These are phyloP conservation scores for Daldinia sp. DNA, from an alignment of 2,329 filamentous ascomycete species.

Conservation along the genomic window DNA sequence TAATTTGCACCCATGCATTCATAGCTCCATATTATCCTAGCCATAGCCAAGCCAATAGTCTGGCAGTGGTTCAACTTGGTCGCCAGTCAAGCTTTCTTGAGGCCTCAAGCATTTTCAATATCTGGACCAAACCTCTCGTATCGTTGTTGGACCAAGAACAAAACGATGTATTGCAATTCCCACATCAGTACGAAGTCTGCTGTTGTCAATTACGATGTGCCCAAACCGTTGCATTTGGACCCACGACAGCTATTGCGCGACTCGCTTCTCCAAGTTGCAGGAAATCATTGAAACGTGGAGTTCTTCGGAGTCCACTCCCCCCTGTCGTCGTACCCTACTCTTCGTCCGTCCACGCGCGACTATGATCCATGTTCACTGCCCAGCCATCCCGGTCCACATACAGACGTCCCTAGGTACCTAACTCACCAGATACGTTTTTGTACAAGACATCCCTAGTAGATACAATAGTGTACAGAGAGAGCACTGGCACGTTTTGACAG, in stretches of 20 bases:
- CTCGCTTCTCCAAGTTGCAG: slow-evolving; percentile 34
- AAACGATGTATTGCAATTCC: slow-evolving; percentile 22
- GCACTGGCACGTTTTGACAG: slow-evolving; percentile 30
- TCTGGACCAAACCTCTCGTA: slow-evolving; percentile 32
- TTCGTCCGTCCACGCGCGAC: slow-evolving; percentile 26
- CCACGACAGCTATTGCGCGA: slow-evolving; percentile 33
- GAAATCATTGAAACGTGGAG: slow-evolving; percentile 42
- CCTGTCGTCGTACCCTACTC: slow-evolving; percentile 30
- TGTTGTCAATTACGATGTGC: slow-evolving; percentile 37
- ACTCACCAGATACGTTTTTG: not conserved
- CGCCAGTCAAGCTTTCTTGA: slow-evolving; percentile 25
- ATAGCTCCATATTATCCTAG: slow-evolving; percentile 11
- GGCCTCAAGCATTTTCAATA: slow-evolving; percentile 30
- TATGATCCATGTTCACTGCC: slow-evolving; percentile 34
- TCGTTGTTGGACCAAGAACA: slow-evolving; percentile 15
- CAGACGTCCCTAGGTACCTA: not conserved
- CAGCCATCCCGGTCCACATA: slow-evolving; percentile 30
- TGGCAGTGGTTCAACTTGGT: slow-evolving; percentile 14
- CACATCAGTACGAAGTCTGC: slow-evolving; percentile 17
- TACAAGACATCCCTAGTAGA: not conserved
- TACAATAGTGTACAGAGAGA: slow-evolving; percentile 12
- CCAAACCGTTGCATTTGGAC: slow-evolving; percentile 31
- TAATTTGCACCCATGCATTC: slow-evolving; percentile 20
- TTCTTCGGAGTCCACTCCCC: slow-evolving; percentile 31
- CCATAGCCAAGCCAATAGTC: slow-evolving; percentile 36